Evolutionary conservation across 208 protist genomes (phyloP), one percentile per base, ranked within the genome.

Genomic region (Phytomonas sp.): DNA sequence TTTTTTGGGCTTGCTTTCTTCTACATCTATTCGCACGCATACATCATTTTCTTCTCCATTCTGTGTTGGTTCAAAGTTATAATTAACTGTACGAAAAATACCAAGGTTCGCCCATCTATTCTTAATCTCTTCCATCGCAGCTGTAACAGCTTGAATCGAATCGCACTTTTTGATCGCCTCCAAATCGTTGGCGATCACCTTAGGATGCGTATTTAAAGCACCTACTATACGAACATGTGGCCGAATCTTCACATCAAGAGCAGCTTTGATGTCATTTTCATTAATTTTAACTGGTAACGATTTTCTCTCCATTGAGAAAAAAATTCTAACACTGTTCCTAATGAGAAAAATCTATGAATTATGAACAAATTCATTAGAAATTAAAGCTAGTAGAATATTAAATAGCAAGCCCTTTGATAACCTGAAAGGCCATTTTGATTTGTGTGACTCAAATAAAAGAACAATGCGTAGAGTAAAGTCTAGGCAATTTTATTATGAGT

Each of bases 21-120:
- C 70, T 3, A 96, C 90, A 59, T 91, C 76, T 60, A 93, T 80
- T 8, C 83, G 76, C 11, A 93, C 88, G 74, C 85, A 93, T 62
- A 96, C 67, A 75, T 96, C 87, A 56, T 81, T 82, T 31, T 46
- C 32, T 26, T 69, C 78, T 0, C 87, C 90, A 69, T 92, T 85
- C 33, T 77, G 67, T 29, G 88, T 93, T 1, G 90, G 88, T 43
- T 96, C 85, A 17, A 96, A 79, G 72, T 90, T 92, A 76, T 91
- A 93, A 26, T 93, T 67, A 20, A 96, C 84, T n/a, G 60, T 75
- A 7, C 76, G 60, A 67, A 93, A 92, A 79, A 96, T 72, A 11
- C 90, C 90, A 29, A 88, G 64, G n/a, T 78, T 68, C n/a, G 71
- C 51, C 88, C 90, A 96, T 23, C 86, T 71, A 34, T 26, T 71